Evolutionary conservation across 73 alveolate genomes (phyloP), one percentile per base, ranked within the genome.

Genomic region (Urostyla sp.): DNA sequence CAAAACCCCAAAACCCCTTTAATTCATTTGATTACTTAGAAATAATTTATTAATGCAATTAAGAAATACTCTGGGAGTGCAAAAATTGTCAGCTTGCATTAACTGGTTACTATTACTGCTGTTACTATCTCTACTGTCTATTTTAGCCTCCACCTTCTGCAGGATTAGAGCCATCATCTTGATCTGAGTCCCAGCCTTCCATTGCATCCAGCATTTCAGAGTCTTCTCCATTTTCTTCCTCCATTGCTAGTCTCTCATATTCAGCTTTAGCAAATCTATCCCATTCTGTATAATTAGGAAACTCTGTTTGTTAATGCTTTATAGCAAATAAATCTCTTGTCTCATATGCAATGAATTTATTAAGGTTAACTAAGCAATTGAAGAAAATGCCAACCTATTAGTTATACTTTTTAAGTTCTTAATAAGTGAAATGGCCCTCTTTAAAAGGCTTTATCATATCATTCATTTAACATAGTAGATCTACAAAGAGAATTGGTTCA

Each of bases 161-260:
- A 16, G 31, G 6, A 7, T 16, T 31, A 11, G 16, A 34, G 30
- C 13, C 5, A 48, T 82, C 86, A n/a, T 82, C 91, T 37, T 80
- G 63, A 61, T 82, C 91, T 2, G 91, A 82, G 34, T 85, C 94
- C 94, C 94, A 85, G 11, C 82, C 82, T 20, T 80, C 90, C 76
- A 73, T 82, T 4, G 83, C 88, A 38, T 77, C 88, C 1, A 77
- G 72, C 80, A 77, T 78, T 69, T 91, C 97, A 52, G 93, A 91
- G 75, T 91, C 98, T 63, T 97, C 99, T 63, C 93, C 97, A 84
- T 95, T 95, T 72, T 97, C 99, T 73, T 96, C 99, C 80, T 95
- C 98, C 99, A 95, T 94, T 24, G 98, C 98, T 23, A 94, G 94
- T 44, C 98, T 88, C 53, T 91, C 90, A 88, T 95, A 97, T 74